Base-by-base conservation (phyloP, 1,284 basidiomycete species). In the Trametes sp. region DNA sequence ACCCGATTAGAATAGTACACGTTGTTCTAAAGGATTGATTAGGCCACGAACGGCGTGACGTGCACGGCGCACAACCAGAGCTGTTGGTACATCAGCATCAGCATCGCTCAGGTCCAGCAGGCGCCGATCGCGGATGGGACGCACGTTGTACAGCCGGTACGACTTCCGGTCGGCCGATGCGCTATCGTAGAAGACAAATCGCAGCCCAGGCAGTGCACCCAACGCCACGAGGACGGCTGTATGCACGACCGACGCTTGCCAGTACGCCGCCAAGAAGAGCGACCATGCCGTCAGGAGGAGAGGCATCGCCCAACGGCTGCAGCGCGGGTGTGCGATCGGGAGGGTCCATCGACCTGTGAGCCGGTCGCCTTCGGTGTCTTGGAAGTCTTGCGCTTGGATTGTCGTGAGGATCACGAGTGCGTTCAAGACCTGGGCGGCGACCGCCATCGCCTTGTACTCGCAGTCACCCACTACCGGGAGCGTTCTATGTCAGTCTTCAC, bases 381-480 rank as follows among this genome's bases (percentile, higher is more conserved):
- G 73, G 68, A 81, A 81, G 62, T 81, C 79, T 54, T 81, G 80
- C 26, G 77, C 73, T 23, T 81, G 79, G 19, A 79, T 71, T 4
- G 80, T 80, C 24, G 77, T 79, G n/a, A 73, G 51, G 54, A 77
- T 70, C 29, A 77, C 72, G n/a, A 66, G 64, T 1, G 72, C 67
- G 59, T 73, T 76, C 44, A 74, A 63, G 21, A 62, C 44, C 28
- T 75, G 67, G 19, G 76, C 65, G 26, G 66, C 33, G 1, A 65
- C 35, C 9, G 72, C 63, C 19, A 57, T 67, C 2, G 56, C 26
- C 50, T 70, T 61, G 3, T 72, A 62, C 7, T 56, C 46, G 23
- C 64, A 61, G 24, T 44, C 53, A 28, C 38, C 26, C 28, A 38
- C 62, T 63, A 46, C 4, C 26, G 23, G 6, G 28, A 23, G 28